phyloP scores from a whole-genome alignment of 2,329 filamentous ascomycete genomes.

The Colletotrichum musae region DNA sequence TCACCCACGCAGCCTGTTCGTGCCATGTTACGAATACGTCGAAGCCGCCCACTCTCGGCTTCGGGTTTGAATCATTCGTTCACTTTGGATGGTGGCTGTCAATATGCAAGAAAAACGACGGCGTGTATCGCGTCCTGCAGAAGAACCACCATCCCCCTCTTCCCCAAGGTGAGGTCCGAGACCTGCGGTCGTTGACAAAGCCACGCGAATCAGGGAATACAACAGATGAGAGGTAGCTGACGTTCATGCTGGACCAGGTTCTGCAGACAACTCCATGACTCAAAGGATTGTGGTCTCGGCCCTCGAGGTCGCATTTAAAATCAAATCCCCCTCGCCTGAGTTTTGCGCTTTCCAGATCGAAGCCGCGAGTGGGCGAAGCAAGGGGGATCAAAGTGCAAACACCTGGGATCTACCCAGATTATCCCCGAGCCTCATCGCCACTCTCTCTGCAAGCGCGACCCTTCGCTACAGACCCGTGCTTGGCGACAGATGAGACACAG shows the following conservation, averaged over 20 bases:
- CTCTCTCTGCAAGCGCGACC: constrained; percentile 4
- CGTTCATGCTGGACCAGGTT: constrained; percentile 20
- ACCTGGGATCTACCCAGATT: constrained; percentile 32
- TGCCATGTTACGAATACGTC: constrained; percentile 1
- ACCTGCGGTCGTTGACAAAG: constrained; percentile 15
- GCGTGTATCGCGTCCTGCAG: constrained; percentile 10
- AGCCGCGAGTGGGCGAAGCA: constrained; percentile 28
- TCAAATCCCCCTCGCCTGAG: constrained; percentile 16
- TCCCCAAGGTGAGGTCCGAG: constrained; percentile 4
- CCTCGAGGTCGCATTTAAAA: constrained; percentile 21
- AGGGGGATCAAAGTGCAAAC: constrained; percentile 33
- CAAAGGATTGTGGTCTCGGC: background rate
- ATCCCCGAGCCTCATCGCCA: constrained; percentile 28
- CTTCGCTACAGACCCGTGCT: constrained; percentile 13
- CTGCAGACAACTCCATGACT: constrained; percentile 11
- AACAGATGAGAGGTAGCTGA: constrained; percentile 16
- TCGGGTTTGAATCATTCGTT: background rate
- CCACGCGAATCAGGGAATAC: constrained; percentile 16
- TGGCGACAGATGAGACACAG: constrained; percentile 12
- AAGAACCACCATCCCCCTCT: background rate
- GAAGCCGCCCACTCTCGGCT: background rate
- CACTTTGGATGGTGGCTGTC: background rate
- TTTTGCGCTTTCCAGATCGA: constrained; percentile 3
- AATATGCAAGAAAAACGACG: constrained; percentile 4
- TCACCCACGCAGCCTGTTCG: background rate